phyloP scores from a whole-genome alignment of 2,329 filamentous ascomycete genomes.

The Rhinocladiella similis region DNA sequence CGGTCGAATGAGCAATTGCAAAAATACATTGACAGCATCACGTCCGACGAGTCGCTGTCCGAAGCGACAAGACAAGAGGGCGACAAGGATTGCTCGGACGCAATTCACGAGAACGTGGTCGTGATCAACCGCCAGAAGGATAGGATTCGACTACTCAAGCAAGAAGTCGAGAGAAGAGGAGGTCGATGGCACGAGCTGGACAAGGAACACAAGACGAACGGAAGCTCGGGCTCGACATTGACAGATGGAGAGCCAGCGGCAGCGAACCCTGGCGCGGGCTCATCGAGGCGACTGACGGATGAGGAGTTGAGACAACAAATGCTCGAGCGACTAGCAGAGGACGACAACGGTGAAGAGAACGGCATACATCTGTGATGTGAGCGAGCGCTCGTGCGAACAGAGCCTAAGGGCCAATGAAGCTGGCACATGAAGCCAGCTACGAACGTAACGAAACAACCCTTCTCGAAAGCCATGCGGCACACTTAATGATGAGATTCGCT shows the following conservation, averaged over 20 bases:
- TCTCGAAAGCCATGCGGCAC: no score
- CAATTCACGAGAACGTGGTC: slow-evolving; percentile 58
- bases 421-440: no score
- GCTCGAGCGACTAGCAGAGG: slow-evolving; percentile 36
- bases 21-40: slow-evolving; percentile 44
- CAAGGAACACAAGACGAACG: slow-evolving; percentile 22
- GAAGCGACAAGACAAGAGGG: slow-evolving; percentile 28
- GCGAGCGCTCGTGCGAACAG: no score
- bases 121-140: slow-evolving; percentile 59
- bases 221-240: not conserved
- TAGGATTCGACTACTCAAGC: slow-evolving; percentile 54
- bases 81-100: slow-evolving; percentile 57
- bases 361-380: slow-evolving; percentile 44
- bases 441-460: no score
- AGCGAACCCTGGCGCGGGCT: slow-evolving; percentile 25
- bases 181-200: slow-evolving; percentile 51
- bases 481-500: no score
- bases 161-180: slow-evolving; percentile 57
- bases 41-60: slow-evolving; percentile 30
- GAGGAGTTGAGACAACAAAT: slow-evolving; percentile 42
- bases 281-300: slow-evolving; percentile 38
- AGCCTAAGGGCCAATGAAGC: not conserved
- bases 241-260: not conserved
- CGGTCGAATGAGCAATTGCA: slow-evolving; percentile 59
- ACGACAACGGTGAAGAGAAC: slow-evolving; percentile 33